These are phyloP conservation scores for Dunaliella salina DNA, from an alignment of 163 green algal species.

Conservation along the genomic window DNA sequence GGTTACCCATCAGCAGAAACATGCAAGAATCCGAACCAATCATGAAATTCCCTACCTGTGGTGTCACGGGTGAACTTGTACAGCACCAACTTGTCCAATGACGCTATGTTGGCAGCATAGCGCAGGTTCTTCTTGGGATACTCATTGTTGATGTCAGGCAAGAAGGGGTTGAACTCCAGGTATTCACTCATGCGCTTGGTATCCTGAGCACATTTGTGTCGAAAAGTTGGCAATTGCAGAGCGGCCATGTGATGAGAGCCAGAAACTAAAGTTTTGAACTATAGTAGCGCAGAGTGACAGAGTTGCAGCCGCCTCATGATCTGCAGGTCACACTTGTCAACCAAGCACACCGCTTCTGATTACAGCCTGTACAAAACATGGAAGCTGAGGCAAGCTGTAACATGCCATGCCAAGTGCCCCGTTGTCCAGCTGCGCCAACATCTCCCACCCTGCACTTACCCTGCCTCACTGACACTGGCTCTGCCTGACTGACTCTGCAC, in stretches of 20 bases:
- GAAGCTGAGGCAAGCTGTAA: no score
- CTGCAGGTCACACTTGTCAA: no score
- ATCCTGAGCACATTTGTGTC: not conserved
- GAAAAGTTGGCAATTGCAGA: not conserved
- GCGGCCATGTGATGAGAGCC: no score
- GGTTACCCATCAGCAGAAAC: not conserved
- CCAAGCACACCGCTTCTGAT: no score
- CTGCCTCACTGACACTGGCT: no score
- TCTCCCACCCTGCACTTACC: no score
- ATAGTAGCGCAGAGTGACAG: not conserved
- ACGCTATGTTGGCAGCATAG: constrained; percentile 64
- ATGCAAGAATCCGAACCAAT: not conserved
- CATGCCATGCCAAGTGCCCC: no score
- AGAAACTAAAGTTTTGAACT: no score
- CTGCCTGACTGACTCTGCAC: no score
- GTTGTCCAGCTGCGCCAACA: no score
- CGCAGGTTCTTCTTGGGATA: constrained; percentile 37
- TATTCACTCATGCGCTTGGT: not conserved
- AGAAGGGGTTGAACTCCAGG: constrained; percentile 3
- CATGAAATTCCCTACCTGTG: not conserved
- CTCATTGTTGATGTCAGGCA: constrained; percentile 88
- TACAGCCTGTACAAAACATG: no score
- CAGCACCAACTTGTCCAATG: not conserved
- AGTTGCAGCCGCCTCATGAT: not conserved
- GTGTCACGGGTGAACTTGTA: not conserved